Evolutionary conservation across 2,329 filamentous ascomycete genomes (phyloP), one percentile per base, ranked within the genome.

Genomic region (Bertia moriformis): DNA sequence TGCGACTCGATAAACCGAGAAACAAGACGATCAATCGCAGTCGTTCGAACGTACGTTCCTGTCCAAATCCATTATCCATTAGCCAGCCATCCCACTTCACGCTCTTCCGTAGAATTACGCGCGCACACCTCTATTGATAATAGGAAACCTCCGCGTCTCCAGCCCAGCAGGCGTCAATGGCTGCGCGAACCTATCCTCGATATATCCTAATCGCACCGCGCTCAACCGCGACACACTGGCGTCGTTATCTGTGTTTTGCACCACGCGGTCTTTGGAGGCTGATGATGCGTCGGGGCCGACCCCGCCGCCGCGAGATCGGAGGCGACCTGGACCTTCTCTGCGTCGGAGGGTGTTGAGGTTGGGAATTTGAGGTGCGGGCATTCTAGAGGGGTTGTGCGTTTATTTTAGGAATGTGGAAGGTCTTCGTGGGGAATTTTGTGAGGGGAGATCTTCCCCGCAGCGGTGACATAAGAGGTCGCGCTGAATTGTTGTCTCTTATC

Each of bases 231-330:
- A 79, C 43, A 69, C 65, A 45, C 70, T 73, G 33, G 77, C 77
- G 60, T 83, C 77, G 49, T 71, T 63, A 54, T 83, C 78, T 1
- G 77, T 83, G 43, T 69, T 66, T 51, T 77, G 76, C 24, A 82
- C 68, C 32, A 77, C 63, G 38, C 59, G 59, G 55, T 82, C 77
- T 43, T 67, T 66, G 38, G 54, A 52, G 10, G 10, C 32, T 35
- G n/a, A n/a, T n/a, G n/a, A 35, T 10, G 12, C 32, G 12, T 7
- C 32, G 10, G 7, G 22, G 22, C 22, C n/a, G 7, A 10, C 22
- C n/a, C 12, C 32, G 15, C 32, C 32, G 10, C 10, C 32, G 7
- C 15, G 32, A 18, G 12, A 13, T 35, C 32, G 7, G 7, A 10
- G 10, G 32, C 32, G 32, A 10, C 32, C 32, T 35, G 10, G 32